Percentiles rank a stretch among this genome's conserved stretches.
These are phyloP conservation scores for Heterobasidion annosum DNA, from an alignment of 1,284 basidiomycete species.

Conservation along the genomic window DNA sequence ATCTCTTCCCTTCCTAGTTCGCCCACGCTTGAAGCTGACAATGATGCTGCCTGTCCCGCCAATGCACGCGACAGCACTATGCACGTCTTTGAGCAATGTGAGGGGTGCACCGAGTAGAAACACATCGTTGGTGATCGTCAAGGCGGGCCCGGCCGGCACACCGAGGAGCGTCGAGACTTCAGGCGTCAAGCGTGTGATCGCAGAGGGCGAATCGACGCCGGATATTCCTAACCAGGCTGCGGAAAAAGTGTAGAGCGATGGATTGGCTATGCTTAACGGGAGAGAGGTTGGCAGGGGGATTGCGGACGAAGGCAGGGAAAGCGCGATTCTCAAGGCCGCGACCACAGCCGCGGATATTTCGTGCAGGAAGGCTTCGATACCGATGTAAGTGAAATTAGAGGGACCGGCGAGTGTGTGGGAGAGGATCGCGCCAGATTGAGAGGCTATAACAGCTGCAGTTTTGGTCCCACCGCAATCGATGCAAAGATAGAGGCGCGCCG, in stretches of 20 bases:
- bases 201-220: slow-evolving; percentile 63
- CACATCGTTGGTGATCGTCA: slow-evolving; percentile 67
- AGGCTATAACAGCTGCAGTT: slow-evolving; percentile 60
- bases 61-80: slow-evolving; percentile 54
- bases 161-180: slow-evolving; percentile 45
- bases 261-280: not conserved
- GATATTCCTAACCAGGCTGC: slow-evolving; percentile 74
- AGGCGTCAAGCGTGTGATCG: slow-evolving; percentile 41
- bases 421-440: slow-evolving; percentile 44
- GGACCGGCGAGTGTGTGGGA: slow-evolving; percentile 58
- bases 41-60: slow-evolving; percentile 67
- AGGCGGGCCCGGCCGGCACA: slow-evolving; percentile 27
- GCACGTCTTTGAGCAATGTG: slow-evolving; percentile 44
- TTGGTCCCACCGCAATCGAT: slow-evolving; percentile 81
- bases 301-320: slow-evolving; percentile 20
- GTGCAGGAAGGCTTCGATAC: slow-evolving; percentile 34
- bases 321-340: slow-evolving; percentile 39
- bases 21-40: slow-evolving; percentile 45
- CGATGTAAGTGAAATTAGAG: slow-evolving; percentile 61
- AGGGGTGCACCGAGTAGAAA: slow-evolving; percentile 69
- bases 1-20: not conserved
- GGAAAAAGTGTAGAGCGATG: slow-evolving; percentile 32
- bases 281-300: not conserved
- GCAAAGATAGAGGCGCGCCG: slow-evolving; percentile 47
- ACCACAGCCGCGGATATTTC: slow-evolving; percentile 41